Evolutionary conservation across 2,329 filamentous ascomycete genomes (phyloP), one percentile per base, ranked within the genome.

Genomic region (Macrophomina tecta): DNA sequence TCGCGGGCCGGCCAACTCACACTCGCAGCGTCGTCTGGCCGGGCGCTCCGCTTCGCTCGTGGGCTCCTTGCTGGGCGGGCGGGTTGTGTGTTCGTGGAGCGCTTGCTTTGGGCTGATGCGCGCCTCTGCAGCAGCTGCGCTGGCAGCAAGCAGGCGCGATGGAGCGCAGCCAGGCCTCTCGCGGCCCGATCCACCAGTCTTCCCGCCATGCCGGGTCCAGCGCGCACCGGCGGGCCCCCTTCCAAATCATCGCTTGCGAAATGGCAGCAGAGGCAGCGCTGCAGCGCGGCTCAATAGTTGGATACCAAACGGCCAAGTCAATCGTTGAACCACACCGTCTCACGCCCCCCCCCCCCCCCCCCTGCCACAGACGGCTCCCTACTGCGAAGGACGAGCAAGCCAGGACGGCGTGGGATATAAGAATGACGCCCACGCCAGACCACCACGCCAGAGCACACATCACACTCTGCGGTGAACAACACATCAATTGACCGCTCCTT

Each of bases 391-490:
- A 7, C 40, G 16, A 46, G 56, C 56, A 30, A 28, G 23, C 28
- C 56, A 23, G 28, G 28, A 48, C 28, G 28, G 12, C 56, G 28
- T 38, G 58, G 58, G 46, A 52, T 64, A 64, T 64, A 64, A 64
- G 48, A 42, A 53, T 64, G 48, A 52, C 36, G 61, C 48, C 40
- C 60, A n/a, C 18, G 46, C 46, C 40, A 64, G 60, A 53, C 61
- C 64, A 70, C 53, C 68, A 68, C 61, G 63, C 69, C 67, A 70
- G 64, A 70, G 58, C 65, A 68, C 56, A 42, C 52, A 70, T 56
- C 66, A 68, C 56, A 42, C 52, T 38, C 64, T 53, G 40, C 60
- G 32, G 49, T 45, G 48, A 53, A 53, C 49, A 53, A 42, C 61
- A 53, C 46, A 64, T 63, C 60, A 45, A 64, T 58, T 58, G 64